Base-by-base conservation (phyloP, 208 protist genomes). In the Leishmania guyanensis region DNA sequence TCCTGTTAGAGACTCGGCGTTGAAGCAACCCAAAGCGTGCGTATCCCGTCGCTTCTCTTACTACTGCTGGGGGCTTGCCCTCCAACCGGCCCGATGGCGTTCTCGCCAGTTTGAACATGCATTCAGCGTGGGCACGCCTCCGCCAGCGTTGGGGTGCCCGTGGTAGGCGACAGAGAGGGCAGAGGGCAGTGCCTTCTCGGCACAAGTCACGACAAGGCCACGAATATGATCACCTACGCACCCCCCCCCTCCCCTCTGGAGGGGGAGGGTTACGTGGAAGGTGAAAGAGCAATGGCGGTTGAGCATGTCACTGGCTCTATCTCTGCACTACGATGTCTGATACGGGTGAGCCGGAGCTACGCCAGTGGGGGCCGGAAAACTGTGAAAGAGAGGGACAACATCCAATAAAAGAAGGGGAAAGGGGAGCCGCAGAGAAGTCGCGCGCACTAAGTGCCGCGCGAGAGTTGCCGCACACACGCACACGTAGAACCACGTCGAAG, bases 331-430 rank as follows among this genome's bases (percentile, higher is more conserved):
- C 69, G 33, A 78, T 22, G 66, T 43, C 81, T 46, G 53, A 46
- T 48, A 54, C 46, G 54, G 50, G 20, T 62, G 48, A 5, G 76
- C 20, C 33, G 29, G 51, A 54, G 43, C 43, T 36, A n/a, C 48
- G 33, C 39, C 70, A 46, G 48, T 43, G 29, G 76, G 54, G 14
- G 62, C 62, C 62, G 17, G 12, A 46, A 80, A 80, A 82, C 56
- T 77, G 58, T 82, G 83, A 64, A 66, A 84, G 46, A 29, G 77
- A n/a, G 46, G 39, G 62, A 83, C 26, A 80, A n/a, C 56, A 75
- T 46, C 12, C n/a, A 81, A 81, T n/a, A 68, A 80, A 54, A 83
- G 26, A 75, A 50, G 22, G 17, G 36, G 70, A 26, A 46, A 51
- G 14, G 39, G 36, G n/a, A 39, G 70, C 4, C 46, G 3, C 46